Base-by-base conservation (phyloP, 306 rosid genomes). In the Cucumis hystrix region DNA sequence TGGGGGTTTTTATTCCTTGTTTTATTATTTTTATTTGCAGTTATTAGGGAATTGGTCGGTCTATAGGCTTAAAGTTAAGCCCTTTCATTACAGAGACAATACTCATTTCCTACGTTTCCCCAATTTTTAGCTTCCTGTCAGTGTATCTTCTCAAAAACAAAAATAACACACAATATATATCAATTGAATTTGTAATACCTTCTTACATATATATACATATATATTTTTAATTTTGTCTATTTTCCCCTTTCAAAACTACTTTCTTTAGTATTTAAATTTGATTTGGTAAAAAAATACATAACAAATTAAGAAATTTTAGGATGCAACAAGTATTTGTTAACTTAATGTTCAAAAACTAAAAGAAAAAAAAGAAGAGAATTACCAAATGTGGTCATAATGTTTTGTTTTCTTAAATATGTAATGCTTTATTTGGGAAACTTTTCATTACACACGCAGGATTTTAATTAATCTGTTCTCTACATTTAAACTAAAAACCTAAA, bases 31-130 rank as follows among this genome's bases (percentile, higher is more conserved):
- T 56, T 70, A 52, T 55, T 85, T 69, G 93, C 97, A 81, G 86
- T 84, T 85, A 88, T 91, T 88, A 61, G 77, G 98, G 89, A 83
- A 40, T 76, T 90, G 92, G 94, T 87, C 92, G 88, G 98, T 86
- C 87, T 82, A 80, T 78, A 77, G 86, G 79, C 89, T 87, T 85
- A 86, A 85, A 83, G 78, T 78, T 76, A 49, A 55, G 59, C 70
- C 70, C 33, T 80, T 76, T 83, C 68, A 64, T 77, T 79, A 67
- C 65, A 14, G 70, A 10, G 70, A 81, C 60, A 68, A 58, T 21
- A 67, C 58, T 82, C 76, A 77, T 86, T 54, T 80, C 76, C 66
- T 72, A 45, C 59, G 41, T 54, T 64, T 39, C 60, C 74, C 78
- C 51, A 33, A 61, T 43, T 30, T 77, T 63, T 5, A 77, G 68